A percentile compares a stretch with the other conserved stretches of the same genome.
Conservation (phyloP, 2,329 filamentous ascomycete species). For the Trichothecium roseum region DNA sequence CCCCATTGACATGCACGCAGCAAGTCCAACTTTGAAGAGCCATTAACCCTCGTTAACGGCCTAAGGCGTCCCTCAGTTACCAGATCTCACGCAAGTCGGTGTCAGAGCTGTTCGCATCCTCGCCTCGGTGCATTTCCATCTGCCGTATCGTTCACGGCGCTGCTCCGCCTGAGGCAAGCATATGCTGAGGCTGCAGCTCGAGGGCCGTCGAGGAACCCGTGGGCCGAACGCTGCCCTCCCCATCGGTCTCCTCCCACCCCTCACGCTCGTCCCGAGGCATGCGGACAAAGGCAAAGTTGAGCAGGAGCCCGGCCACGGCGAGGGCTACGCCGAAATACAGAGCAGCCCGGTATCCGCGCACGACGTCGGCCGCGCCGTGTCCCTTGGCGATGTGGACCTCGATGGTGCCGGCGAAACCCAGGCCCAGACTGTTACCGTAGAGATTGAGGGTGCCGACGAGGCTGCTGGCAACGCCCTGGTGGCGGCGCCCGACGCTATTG, state of each 20-base stretch:
- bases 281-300: slow-evolving; percentile 26
- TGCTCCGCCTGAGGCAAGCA: too few relatives aligned
- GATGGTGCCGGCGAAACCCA: slow-evolving; percentile 22
- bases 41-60: too few relatives aligned
- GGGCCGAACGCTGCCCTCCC: too few relatives aligned
- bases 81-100: too few relatives aligned
- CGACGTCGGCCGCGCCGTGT: background rate
- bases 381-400: slow-evolving; percentile 15
- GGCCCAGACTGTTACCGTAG: slow-evolving; percentile 19
- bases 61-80: too few relatives aligned
- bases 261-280: slow-evolving; percentile 28
- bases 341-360: slow-evolving; percentile 25
- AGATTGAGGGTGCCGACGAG: slow-evolving; percentile 30
- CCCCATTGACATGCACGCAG: too few relatives aligned
- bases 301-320: slow-evolving; percentile 19
- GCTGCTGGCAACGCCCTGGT: slow-evolving; percentile 40
- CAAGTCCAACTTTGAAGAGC: too few relatives aligned
- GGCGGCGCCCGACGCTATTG: slow-evolving; percentile 32
- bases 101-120: too few relatives aligned
- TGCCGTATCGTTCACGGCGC: too few relatives aligned
- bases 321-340: slow-evolving; percentile 28
- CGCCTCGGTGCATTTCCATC: too few relatives aligned
- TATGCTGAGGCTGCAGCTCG: too few relatives aligned
- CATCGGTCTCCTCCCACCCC: slow-evolving; percentile 15
- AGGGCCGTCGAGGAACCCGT: too few relatives aligned